Evolutionary conservation across 495 filamentous ascomycete species (phyloP), one percentile per base, ranked within the genome.

Genomic region (Neurospora terricola): DNA sequence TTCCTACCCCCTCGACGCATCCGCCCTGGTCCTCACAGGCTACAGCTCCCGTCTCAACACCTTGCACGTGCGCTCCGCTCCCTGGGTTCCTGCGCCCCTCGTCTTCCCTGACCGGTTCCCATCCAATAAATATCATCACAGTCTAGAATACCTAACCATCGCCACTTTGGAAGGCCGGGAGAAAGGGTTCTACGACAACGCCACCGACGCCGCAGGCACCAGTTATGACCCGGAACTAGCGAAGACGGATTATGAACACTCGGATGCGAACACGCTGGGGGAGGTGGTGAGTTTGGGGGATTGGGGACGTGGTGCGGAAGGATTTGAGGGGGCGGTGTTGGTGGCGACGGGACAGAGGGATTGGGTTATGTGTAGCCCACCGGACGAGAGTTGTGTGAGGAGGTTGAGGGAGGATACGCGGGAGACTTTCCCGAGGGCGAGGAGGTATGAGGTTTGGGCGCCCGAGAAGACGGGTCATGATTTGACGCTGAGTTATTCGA

Each of bases 21-120:
- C 76, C 70, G 76, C 75, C 5, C 34, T 75, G 0, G 72, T 81
- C 27, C 70, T 80, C 5, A 78, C 74, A 23, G 74, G 74, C 30
- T 75, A 68, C 48, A 73, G 68, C 48, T n/a, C 18, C 4, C 38
- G 27, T 10, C 43, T 39, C 14, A 73, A 69, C 69, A n/a, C 38
- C 12, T 14, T 23, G 5, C 18, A 38, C n/a, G 40, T 40, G 30
- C 11, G n/a, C 1, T 27, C 18, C 3, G n/a, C 68, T 14, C 39
- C 23, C 1, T 69, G 21, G n/a, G 14, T 3, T 0, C n/a, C 54
- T 14, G 68, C 69, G 2, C 39, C 72, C 14, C 2, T 1, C 3
- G 42, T 40, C 27, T 36, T 18, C 6, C 71, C 71, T 4, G 8
- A 2, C 4, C 72, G 54, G 0, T 75, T 73, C 21, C 3, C 14